These are phyloP conservation scores for Colletotrichum melonis DNA, from an alignment of 2,329 filamentous ascomycete species.

Conservation along the genomic window DNA sequence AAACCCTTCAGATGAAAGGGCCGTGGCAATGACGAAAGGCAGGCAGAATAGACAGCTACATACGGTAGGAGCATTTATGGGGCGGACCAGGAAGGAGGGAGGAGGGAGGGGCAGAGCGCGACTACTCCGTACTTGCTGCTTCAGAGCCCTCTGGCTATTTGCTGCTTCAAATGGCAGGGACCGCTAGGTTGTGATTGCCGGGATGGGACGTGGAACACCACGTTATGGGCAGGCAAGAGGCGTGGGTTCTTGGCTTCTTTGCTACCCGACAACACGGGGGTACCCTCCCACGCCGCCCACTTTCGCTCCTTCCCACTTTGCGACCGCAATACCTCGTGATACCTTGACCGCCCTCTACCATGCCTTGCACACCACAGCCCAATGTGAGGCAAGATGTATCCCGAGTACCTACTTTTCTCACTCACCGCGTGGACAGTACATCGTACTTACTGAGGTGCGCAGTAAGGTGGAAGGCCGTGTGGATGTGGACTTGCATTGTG, in stretches of 20 bases:
- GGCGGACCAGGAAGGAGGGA: conserved; percentile 18
- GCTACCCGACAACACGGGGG: conserved; percentile 21
- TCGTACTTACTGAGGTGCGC: too few species aligned
- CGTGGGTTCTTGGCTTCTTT: conserved; percentile 11
- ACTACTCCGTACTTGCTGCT: neutral
- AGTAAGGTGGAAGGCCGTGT: neutral
- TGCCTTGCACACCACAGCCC: neutral
- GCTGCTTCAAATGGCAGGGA: neutral
- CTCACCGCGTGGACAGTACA: neutral
- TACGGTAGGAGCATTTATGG: conserved; percentile 32
- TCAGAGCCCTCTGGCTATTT: neutral
- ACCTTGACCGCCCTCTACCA: neutral
- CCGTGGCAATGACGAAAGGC: conserved; percentile 35
- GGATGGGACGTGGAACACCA: neutral
- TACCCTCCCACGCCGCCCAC: neutral
- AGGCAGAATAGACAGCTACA: conserved; percentile 26
- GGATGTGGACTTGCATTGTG: neutral
- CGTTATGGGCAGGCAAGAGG: conserved; percentile 3
- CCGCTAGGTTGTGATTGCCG: neutral
- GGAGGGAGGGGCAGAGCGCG: conserved; percentile 15
- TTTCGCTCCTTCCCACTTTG: neutral
- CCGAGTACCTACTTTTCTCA: neutral
- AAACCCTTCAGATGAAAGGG: conserved; percentile 34
- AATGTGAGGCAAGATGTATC: neutral
- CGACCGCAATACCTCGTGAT: neutral